A percentile compares a stretch with the other conserved stretches of the same genome.
Conservation (phyloP, 768 basidiomycete species). For the Leccinum boreale region DNA sequence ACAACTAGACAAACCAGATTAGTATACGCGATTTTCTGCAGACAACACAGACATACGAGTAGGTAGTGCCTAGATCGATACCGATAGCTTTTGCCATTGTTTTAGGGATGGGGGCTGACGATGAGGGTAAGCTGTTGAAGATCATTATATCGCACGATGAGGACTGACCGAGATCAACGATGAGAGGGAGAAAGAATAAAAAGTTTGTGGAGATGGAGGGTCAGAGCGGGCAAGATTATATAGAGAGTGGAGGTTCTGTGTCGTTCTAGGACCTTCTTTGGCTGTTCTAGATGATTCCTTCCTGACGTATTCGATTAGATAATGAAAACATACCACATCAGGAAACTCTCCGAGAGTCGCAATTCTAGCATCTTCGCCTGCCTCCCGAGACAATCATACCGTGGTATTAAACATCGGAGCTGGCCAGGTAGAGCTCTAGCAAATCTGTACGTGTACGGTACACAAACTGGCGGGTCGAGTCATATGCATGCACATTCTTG, state of each 20-base stretch:
- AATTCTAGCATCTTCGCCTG: not conserved
- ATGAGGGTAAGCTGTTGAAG: slow-evolving; percentile 6
- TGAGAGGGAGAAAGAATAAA: slow-evolving; percentile 6
- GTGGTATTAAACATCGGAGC: slow-evolving; percentile 8
- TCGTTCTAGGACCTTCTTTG: slow-evolving; percentile 34
- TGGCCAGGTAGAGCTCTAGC: slow-evolving; percentile 22
- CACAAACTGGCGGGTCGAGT: slow-evolving; percentile 17
- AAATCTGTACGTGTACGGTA: slow-evolving; percentile 26
- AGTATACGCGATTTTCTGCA: not conserved
- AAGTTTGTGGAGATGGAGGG: slow-evolving; percentile 11
- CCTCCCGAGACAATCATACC: not conserved
- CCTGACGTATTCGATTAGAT: slow-evolving; percentile 33
- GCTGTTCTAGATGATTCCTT: slow-evolving; percentile 32
- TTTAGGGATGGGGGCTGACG: slow-evolving; percentile 7
- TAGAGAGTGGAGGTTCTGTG: slow-evolving; percentile 27
- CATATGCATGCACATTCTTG: slow-evolving; percentile 27
- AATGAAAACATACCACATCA: slow-evolving; percentile 20
- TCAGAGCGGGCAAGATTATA: slow-evolving; percentile 21
- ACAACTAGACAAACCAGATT: slow-evolving; percentile 52
- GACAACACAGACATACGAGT: slow-evolving; percentile 58
- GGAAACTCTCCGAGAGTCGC: slow-evolving; percentile 1
- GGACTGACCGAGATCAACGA: slow-evolving; percentile 19
- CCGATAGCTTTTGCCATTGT: slow-evolving; percentile 79
- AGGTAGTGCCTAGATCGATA: slow-evolving; percentile 91
- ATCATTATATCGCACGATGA: not conserved